Conservation (phyloP, 306 rosid genomes). For the Lotus japonicus region DNA sequence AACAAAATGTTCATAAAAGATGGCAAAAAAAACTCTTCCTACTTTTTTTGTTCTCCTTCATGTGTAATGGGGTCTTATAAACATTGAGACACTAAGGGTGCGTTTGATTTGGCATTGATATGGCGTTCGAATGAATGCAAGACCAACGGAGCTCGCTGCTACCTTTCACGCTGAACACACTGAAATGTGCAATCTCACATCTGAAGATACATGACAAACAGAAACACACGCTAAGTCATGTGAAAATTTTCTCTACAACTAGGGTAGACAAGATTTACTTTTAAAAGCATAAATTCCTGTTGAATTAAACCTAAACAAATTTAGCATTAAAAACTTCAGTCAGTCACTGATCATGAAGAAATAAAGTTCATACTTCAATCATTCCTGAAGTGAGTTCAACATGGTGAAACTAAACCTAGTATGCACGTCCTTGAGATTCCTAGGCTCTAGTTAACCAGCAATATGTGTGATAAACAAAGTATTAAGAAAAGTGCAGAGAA, state of each 20-base stretch:
- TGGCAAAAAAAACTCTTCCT: background rate
- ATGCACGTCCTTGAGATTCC: background rate
- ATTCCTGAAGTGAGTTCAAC: background rate
- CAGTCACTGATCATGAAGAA: background rate
- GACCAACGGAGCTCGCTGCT: too few species aligned
- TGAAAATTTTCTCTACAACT: too few species aligned
- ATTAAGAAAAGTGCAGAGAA: background rate
- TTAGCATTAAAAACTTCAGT: background rate
- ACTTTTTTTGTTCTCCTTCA: background rate
- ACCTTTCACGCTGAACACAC: too few species aligned
- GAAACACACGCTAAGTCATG: too few species aligned
- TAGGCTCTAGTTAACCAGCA: background rate
- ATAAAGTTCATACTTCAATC: background rate
- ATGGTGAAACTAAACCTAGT: background rate
- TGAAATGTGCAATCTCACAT: too few species aligned
- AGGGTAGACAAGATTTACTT: too few species aligned
- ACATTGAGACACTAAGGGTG: background rate
- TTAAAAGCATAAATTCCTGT: too few species aligned
- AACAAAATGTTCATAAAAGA: background rate
- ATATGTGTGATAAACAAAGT: background rate
- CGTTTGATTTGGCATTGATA: too few species aligned
- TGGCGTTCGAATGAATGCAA: too few species aligned
- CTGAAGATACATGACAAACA: too few species aligned
- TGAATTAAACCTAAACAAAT: background rate
- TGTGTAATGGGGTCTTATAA: background rate